Evolutionary conservation across 805 yeast genomes (phyloP), one percentile per base, ranked within the genome.

Genomic region (Yamadazyma sp.): DNA sequence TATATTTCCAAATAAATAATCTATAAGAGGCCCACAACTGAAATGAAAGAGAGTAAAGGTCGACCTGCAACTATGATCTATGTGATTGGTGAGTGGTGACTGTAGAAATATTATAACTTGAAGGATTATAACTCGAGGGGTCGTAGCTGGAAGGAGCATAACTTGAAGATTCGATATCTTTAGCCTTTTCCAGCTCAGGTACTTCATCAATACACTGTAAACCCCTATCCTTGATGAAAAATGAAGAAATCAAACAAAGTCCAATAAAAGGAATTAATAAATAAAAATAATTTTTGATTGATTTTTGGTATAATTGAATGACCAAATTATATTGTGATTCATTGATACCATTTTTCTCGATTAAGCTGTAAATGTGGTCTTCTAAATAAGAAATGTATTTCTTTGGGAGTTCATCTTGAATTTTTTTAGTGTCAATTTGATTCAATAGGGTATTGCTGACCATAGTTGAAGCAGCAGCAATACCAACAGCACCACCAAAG

Each of bases 401-500:
- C 21, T 17, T 27, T 13, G 49, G 47, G 6, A 49, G 20, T 12
- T 27, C n/a, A 7, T 26, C 29, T 13, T 16, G 4, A 7, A 23
- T 27, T 26, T 22, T 25, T 10, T 23, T 7, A 9, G 15, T 13
- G 4, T 39, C 33, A 16, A 62, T 47, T 23, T 55, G 48, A 26
- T 44, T 41, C 36, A 60, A 36, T 24, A 66, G 43, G 1, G 65
- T 47, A 41, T 65, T 68, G 36, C 66, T 55, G 13, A 65, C 54
- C 20, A 63, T 61, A 11, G 64, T 53, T 1, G 73, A 62, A 16
- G 62, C 51, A 7, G 73, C 53, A 1, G 82, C 80, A 23, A 77
- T 58, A 0, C 84, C 83, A 18, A 76, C 56, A 1, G 82, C 69
- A n/a, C 81, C 81, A 11, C 84, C 85, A 38, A 79, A 68, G 3